Percentiles rank a stretch among this genome's conserved stretches.
Evolutionary conservation across 2,329 filamentous ascomycete genomes (phyloP).

Genomic region (Gyromitra esculenta): DNA sequence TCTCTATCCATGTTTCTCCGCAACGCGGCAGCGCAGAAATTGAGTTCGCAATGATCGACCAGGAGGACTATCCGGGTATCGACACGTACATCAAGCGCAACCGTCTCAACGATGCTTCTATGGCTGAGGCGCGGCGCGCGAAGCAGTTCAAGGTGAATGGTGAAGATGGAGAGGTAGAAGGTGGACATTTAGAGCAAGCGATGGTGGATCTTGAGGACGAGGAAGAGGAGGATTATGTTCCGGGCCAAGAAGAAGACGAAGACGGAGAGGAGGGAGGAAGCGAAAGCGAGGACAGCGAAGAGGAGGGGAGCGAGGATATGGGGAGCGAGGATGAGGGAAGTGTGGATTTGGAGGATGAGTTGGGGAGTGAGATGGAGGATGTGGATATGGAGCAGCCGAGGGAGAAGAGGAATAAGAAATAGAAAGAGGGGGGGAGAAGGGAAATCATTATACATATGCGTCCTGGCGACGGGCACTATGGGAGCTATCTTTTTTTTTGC

Average conservation of each 20-base stretch:
- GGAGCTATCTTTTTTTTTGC: slow-evolving; percentile 4
- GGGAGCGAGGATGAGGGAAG: slow-evolving; percentile 54
- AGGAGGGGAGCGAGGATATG: slow-evolving; percentile 50
- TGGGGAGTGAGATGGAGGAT: slow-evolving; percentile 55
- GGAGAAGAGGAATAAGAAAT: slow-evolving; percentile 51
- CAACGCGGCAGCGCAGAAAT: slow-evolving; percentile 65
- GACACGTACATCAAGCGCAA: slow-evolving; percentile 72
- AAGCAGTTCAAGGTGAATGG: slow-evolving; percentile 68
- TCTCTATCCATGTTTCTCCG: slow-evolving; percentile 68
- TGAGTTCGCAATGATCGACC: slow-evolving; percentile 75
- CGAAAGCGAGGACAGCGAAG: slow-evolving; percentile 47
- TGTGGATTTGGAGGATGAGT: slow-evolving; percentile 54
- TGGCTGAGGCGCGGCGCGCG: slow-evolving; percentile 74
- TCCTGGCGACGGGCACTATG: slow-evolving; percentile 18
- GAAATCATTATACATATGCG: slow-evolving; percentile 24
- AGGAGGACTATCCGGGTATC: slow-evolving; percentile 73
- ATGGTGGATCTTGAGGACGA: slow-evolving; percentile 71
- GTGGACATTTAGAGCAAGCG: slow-evolving; percentile 66
- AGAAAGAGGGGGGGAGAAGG: not conserved
- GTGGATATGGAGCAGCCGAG: slow-evolving; percentile 52
- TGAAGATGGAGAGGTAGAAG: slow-evolving; percentile 62
- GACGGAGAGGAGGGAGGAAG: slow-evolving; percentile 48
- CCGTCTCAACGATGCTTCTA: slow-evolving; percentile 72
- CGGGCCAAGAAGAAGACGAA: slow-evolving; percentile 67
- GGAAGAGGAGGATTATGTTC: slow-evolving; percentile 74